Base-by-base conservation (phyloP, 805 yeast species). In the Metahyphopichia silvanorum region DNA sequence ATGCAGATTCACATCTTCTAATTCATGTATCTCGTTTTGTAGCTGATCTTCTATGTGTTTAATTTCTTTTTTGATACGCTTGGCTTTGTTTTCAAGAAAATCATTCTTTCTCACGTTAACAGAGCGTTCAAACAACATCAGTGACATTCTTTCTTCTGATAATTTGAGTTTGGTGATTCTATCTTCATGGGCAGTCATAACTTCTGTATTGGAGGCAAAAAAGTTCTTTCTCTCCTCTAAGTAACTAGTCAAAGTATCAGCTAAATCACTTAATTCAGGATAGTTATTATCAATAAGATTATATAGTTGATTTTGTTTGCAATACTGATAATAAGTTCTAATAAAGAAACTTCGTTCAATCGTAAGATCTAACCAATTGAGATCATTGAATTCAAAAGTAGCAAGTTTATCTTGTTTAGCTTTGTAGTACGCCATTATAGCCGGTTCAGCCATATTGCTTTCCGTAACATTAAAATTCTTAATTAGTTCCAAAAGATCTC, bases 221-320 rank as follows among this genome's bases (percentile, higher is more conserved):
- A 51, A 40, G 3, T 46, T 29, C 3, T 39, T 40, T 39, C 88
- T 63, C 33, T 69, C 61, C 24, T 67, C 64, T 26, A 87, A 60
- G 47, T 84, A 84, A 19, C 62, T 66, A 25, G 71, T 69, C 16
- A 88, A 55, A 8, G 73, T 59, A 14, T 69, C 71, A 0, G 95
- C 83, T 35, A 88, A 67, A 32, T 70, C 78, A 1, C 87, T 71
- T 4, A 93, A 76, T 40, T 86, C 97, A 0, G 96, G 96, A 54
- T 82, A 82, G 42, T 73, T 76, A 11, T 66, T 65, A 29, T 87
- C 95, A 17, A 86, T 63, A 7, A 74, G 56, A 14, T 77, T 82
- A 24, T 56, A 53, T 31, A 75, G 53, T 14, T 71, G 63, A 38
- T 76, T 66, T 13, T 72, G 74, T 29, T 60, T 60, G 54, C 95